Base-by-base conservation (phyloP, 805 yeast genomes). In the Sungouiozyma intestinalis region DNA sequence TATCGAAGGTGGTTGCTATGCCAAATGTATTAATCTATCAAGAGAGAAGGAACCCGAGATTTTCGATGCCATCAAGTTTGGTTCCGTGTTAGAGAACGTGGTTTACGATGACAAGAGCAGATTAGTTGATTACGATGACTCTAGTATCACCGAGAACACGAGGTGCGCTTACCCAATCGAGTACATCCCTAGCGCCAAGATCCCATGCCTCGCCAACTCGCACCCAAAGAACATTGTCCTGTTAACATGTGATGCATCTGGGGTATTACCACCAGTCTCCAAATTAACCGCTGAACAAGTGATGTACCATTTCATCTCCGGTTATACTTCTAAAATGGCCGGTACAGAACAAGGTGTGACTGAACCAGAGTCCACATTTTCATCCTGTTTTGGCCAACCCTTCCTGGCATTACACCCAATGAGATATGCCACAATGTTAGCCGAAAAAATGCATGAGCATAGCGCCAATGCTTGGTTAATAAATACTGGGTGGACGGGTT, bases 1-100 rank as follows among this genome's bases (percentile, higher is more conserved):
- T 77, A 88, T 90, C 59, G 98, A 90, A 73, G 98, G 98, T 67
- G 98, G 98, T 52, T 90, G 98, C 74, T 90, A 90, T 73, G 97
- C 97, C 58, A 90, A 90, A 71, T 88, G 97, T 72, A 73, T 90
- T 51, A 95, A 85, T 58, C 74, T 90, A 51, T 71, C 85, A 40
- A 81, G 73, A 50, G 97, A 85, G 69, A 90, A 83, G 69, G 98
- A 90, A 73, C 98, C 98, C 40, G 98, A 90, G 71, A 90, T 90
- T 64, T 92, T 79, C 76, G 78, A 86, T 66, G 94, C 97, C 37
- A 85, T 90, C 68, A 82, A 75, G 66, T 90, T 87, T 58, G 98
- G 98, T 58, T 76, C 97, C 15, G 88, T 90, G 36, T 74, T 90
- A 58, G 98, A 90, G 72, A 90, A 90, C 60, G 94, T 87, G 47